Evolutionary conservation across 2,329 filamentous ascomycete genomes (phyloP).

Genomic region (Epichloe typhina): DNA sequence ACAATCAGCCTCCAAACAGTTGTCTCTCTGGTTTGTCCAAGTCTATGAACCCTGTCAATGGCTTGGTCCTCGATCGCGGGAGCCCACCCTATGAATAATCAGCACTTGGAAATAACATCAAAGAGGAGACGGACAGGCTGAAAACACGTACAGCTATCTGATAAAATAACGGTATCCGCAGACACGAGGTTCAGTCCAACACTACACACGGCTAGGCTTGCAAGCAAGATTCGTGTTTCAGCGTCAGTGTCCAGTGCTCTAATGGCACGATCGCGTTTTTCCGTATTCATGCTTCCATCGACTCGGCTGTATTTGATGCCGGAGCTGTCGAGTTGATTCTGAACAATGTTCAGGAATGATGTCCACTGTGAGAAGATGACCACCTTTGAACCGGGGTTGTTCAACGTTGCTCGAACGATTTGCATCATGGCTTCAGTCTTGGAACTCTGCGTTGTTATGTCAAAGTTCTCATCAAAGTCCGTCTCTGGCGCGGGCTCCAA

Average conservation of each 20-base stretch:
- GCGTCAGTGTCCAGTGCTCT: constrained; percentile 52
- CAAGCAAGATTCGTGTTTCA: constrained; percentile 61
- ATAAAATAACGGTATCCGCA: constrained; percentile 73
- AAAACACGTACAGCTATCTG: constrained; percentile 50
- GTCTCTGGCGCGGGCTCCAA: constrained; percentile 52
- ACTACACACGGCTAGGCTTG: constrained; percentile 68
- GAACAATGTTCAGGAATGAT: constrained; percentile 57
- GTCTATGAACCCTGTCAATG: constrained; percentile 72
- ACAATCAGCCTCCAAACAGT: constrained; percentile 74
- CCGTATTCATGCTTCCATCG: constrained; percentile 65
- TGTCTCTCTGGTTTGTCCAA: constrained; percentile 68
- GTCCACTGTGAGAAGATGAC: constrained; percentile 72
- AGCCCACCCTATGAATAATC: constrained; percentile 54
- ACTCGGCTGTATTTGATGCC: constrained; percentile 57
- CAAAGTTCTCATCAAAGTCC: constrained; percentile 35
- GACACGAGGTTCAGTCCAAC: constrained; percentile 79
- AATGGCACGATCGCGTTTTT: constrained; percentile 59
- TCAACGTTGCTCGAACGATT: constrained; percentile 57
- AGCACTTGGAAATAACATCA: background rate
- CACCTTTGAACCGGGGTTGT: constrained; percentile 51
- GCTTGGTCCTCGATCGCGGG: constrained; percentile 84
- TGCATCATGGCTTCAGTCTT: constrained; percentile 71
- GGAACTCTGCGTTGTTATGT: constrained; percentile 56
- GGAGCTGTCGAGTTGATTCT: constrained; percentile 49
- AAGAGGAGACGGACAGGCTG: background rate